Conservation (phyloP, 352 stramenopile species). For the Saprolegnia diclina region DNA sequence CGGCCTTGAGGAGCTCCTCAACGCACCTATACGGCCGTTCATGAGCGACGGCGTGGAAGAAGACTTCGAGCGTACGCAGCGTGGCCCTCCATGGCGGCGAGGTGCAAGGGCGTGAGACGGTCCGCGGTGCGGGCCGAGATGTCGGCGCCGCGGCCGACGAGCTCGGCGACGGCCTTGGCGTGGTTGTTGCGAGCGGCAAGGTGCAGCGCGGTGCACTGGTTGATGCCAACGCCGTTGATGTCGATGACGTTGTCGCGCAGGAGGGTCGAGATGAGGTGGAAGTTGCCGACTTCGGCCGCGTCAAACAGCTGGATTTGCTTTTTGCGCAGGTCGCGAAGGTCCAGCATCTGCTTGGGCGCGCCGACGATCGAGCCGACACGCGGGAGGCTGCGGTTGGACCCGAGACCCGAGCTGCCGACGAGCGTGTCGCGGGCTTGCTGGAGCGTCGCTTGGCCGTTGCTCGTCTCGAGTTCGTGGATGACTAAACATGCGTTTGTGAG, state of each 20-base stretch:
- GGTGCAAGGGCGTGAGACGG: constrained; percentile 74
- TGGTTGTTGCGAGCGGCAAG: constrained; percentile 72
- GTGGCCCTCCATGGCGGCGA: constrained; percentile 66
- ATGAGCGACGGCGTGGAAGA: not conserved
- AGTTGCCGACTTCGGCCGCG: constrained; percentile 76
- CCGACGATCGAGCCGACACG: not conserved
- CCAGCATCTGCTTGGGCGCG: constrained; percentile 71
- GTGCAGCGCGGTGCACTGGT: constrained; percentile 78
- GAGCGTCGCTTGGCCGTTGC: constrained; percentile 25
- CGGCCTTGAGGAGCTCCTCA: constrained; percentile 63
- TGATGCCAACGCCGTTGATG: constrained; percentile 81
- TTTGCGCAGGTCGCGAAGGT: constrained; percentile 81
- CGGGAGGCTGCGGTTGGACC: not conserved
- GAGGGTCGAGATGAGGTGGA: constrained; percentile 71
- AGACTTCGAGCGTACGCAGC: constrained; percentile 37
- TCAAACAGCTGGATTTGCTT: constrained; percentile 87
- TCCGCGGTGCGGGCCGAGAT: constrained; percentile 61
- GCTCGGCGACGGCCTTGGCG: constrained; percentile 63
- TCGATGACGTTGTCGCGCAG: constrained; percentile 80
- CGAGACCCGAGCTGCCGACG: constrained; percentile 1
- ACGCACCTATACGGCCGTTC: constrained; percentile 38
- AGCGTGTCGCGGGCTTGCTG: constrained; percentile 4
- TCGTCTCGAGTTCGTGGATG: constrained; percentile 78
- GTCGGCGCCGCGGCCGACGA: constrained; percentile 63
- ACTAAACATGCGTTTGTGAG: constrained; percentile 28